Evolutionary conservation across 371 early-diverging fungal genomes (phyloP), one percentile per base, ranked within the genome.

Genomic region (Phascolomyces articulosus): DNA sequence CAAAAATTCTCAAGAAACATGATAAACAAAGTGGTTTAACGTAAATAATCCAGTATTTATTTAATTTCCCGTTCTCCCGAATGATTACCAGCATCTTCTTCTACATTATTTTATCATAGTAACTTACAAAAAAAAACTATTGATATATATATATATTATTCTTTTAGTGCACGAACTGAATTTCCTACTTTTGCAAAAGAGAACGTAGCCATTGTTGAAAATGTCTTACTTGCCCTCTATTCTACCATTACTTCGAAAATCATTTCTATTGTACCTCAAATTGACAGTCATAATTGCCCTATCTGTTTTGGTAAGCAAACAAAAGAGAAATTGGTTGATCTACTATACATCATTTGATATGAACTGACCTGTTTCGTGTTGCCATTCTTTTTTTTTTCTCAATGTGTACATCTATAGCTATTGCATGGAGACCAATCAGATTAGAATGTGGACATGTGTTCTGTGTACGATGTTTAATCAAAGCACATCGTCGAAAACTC

Each of bases 1-100:
- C 83, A 40, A 94, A 94, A 70, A 91, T 93, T 10, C 72, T 93
- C 20, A 94, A 94, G 73, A 93, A 93, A 66, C 92, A 93, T 58
- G 94, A 94, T 72, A 94, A 94, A 69, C 86, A 87, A 56, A 90
- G 92, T 24, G 89, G 87, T 13, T 59, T 92, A 47, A 73, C 62
- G 84, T 82, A 73, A 51, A 77, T 58, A 6, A 44, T 44, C 38
- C n/a, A 59, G 4, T 16, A 21, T 26, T 24, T n/a, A 18, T 24
- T 53, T 26, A 9, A 20, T 23, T 49, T 54, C 15, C 56, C 29
- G 63, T 65, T 15, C 28, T 2, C 13, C 31, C 1, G 10, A 40
- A 40, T 4, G 29, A 27, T 44, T 16, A n/a, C n/a, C n/a, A n/a
- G n/a, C n/a, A n/a, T n/a, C n/a, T n/a, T n/a, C n/a, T n/a, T n/a